Percentiles rank a stretch among this genome's conserved stretches.
These are phyloP conservation scores for Litsea cubeba DNA, from an alignment of 164 flowering plant genomes.

Conservation along the genomic window DNA sequence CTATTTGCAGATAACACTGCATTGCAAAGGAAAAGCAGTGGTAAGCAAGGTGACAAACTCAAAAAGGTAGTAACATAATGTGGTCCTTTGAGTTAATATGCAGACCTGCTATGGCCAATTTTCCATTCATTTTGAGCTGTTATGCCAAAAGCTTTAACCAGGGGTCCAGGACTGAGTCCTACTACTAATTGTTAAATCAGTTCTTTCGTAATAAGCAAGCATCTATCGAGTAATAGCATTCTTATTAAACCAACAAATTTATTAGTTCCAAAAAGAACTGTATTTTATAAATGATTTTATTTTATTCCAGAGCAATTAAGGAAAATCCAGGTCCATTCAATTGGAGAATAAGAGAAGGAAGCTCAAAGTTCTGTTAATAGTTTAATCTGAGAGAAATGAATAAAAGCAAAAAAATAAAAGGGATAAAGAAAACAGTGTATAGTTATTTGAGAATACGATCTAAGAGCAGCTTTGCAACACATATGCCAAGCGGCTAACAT, in stretches of 20 bases:
- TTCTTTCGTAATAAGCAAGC: not conserved
- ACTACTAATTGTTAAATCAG: not conserved
- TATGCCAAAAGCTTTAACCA: not conserved
- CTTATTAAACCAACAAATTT: not conserved
- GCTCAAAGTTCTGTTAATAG: not conserved
- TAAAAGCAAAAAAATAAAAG: not conserved
- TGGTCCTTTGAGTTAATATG: not conserved
- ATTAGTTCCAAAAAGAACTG: not conserved
- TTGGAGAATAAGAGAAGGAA: not conserved
- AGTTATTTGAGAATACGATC: not conserved
- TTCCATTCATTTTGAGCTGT: not conserved
- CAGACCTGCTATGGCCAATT: not conserved
- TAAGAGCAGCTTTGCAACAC: no score
- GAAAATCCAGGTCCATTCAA: no score
- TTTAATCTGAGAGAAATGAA: not conserved
- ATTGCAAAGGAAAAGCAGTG: slow-evolving; percentile 7
- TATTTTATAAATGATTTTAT: not conserved
- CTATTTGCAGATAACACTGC: slow-evolving; percentile 84
- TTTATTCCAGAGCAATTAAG: not conserved
- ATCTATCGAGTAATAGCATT: not conserved
- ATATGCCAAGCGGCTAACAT: no score
- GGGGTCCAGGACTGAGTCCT: not conserved
- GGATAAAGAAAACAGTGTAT: not conserved
- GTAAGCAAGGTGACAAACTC: not conserved
- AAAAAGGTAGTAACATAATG: not conserved